A percentile compares a stretch with the other conserved stretches of the same genome.
phyloP scores from a whole-genome alignment of 1,284 basidiomycete genomes.

The Leccinum solheimii region DNA sequence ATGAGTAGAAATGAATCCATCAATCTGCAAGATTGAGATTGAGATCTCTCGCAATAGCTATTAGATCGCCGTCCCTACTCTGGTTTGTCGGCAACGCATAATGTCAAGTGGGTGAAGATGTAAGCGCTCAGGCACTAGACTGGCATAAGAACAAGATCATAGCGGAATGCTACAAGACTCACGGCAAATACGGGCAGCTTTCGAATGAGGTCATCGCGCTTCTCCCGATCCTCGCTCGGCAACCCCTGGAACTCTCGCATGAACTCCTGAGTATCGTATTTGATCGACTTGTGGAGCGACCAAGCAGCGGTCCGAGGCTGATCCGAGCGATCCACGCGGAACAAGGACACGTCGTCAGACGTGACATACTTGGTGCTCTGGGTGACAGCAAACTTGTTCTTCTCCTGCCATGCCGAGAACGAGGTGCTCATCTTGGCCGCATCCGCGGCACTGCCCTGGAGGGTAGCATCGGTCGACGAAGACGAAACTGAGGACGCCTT shows the following conservation, averaged over 20 bases:
- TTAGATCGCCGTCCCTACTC: conserved; percentile 8
- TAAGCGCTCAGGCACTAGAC: conserved; percentile 25
- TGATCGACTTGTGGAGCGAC: conserved; percentile 25
- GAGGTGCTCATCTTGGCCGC: conserved; percentile 9
- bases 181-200: conserved; percentile 29
- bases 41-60: background rate
- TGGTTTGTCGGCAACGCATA: conserved; percentile 23
- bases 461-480: conserved; percentile 2
- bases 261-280: conserved; percentile 25
- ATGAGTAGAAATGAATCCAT: conserved; percentile 16
- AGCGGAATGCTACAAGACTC: conserved; percentile 2
- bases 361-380: conserved; percentile 15
- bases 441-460: background rate
- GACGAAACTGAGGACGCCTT: background rate
- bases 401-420: conserved; percentile 25
- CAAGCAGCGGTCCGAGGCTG: conserved; percentile 19
- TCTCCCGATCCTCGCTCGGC: conserved; percentile 15
- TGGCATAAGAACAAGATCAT: background rate
- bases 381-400: conserved; percentile 10
- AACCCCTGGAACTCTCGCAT: conserved; percentile 19
- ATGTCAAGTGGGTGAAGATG: conserved; percentile 29
- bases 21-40: conserved; percentile 17
- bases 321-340: conserved; percentile 29
- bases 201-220: conserved; percentile 20
- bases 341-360: conserved; percentile 24